These are phyloP conservation scores for Trichosporon inkin DNA, from an alignment of 1,284 basidiomycete species.

Conservation along the genomic window DNA sequence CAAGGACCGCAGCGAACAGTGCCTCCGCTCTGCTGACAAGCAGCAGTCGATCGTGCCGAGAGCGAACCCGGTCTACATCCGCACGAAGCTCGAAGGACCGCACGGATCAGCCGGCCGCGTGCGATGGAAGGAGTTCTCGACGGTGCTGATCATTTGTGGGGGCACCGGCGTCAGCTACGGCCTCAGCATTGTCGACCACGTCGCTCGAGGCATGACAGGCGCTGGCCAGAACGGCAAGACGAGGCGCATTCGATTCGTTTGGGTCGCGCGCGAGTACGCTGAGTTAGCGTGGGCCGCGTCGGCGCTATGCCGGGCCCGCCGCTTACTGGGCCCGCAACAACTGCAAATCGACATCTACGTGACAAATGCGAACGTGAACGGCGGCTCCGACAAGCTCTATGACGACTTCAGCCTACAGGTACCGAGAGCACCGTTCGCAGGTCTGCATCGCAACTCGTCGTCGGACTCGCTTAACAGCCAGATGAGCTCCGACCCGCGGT, in stretches of 20 bases:
- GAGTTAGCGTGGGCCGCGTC: slow-evolving; percentile 79
- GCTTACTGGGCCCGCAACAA: slow-evolving; percentile 58
- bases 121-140: slow-evolving; percentile 63
- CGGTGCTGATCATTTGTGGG: slow-evolving; percentile 67
- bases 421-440: slow-evolving; percentile 40
- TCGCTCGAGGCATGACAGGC: slow-evolving; percentile 62
- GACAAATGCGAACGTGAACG: slow-evolving; percentile 54
- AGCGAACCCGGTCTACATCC: slow-evolving; percentile 49
- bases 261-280: slow-evolving; percentile 78
- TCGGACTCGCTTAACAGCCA: slow-evolving; percentile 38
- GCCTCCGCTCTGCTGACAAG: slow-evolving; percentile 18
- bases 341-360: slow-evolving; percentile 77
- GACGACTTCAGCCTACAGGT: slow-evolving; percentile 7
- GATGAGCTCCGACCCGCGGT: slow-evolving; percentile 49
- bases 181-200: slow-evolving; percentile 65
- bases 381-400: slow-evolving; percentile 5
- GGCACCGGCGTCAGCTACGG: slow-evolving; percentile 78
- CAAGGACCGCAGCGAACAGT: slow-evolving; percentile 41
- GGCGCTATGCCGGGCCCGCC: slow-evolving; percentile 63
- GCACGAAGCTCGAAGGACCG: slow-evolving; percentile 69
- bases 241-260: slow-evolving; percentile 69
- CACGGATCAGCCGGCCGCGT: slow-evolving; percentile 69
- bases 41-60: slow-evolving; percentile 26
- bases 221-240: slow-evolving; percentile 54
- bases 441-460: slow-evolving; percentile 38